Base-by-base conservation (phyloP, 345 rosid species). In the Eucalyptus cloeziana region DNA sequence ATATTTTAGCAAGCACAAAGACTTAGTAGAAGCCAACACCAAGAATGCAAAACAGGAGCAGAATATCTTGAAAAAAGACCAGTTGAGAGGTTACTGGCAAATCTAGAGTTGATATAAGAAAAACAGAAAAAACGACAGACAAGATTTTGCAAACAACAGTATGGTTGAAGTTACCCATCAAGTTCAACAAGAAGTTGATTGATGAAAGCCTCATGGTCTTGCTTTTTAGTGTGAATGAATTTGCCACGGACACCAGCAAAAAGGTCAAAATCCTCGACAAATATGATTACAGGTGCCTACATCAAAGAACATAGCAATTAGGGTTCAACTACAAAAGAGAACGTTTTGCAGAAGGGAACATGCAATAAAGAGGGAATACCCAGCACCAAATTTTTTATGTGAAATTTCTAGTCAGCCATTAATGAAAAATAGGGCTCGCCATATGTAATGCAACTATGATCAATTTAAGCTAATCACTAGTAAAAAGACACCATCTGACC, bases 101-200 rank as follows among this genome's bases (percentile, higher is more conserved):
- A 76, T 6, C 85, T 76, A 76, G 85, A 37, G 85, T 40, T 40
- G 27, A 37, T 76, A 76, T 21, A 76, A 40, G 85, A 76, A 10
- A 76, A 40, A 40, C 30, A 76, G 47, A 40, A 76, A 76, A 64
- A 76, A 40, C 8, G 7, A 21, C 14, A 71, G 83, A 76, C 51
- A 54, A 83, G 13, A 51, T 30, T 69, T 81, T 27, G 31, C 79
- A 81, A 58, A 49, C 19, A 86, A 83, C 88, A 90, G 86, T 88
- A 88, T 88, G 14, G 64, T 49, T 62, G 89, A 27, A 91, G 86
- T 93, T 95, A 97, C 99, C 99, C 99, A 87, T 97, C 99, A 92
- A 97, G 98, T 93, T 97, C 99, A 94, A 97, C 99, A 80, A 97
- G 97, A 88, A 97, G 99, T 92, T 97, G 99, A 91, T 97, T 97